phyloP scores from a whole-genome alignment of 352 stramenopile species.

The Globisporangium okanoganense region DNA sequence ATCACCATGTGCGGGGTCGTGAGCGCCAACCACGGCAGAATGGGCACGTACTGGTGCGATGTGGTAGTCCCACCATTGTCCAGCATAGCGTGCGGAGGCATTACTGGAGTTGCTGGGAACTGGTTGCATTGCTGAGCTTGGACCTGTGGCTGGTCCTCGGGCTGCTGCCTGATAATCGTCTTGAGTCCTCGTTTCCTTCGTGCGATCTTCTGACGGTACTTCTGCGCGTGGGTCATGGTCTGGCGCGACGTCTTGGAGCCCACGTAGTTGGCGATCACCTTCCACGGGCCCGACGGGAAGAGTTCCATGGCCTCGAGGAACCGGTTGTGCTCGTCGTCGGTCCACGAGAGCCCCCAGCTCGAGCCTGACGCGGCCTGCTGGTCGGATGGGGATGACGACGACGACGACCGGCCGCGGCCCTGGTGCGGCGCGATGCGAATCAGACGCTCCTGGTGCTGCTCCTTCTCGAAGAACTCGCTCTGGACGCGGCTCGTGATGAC shows the following conservation, averaged over 20 bases:
- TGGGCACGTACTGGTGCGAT: slow-evolving; percentile 9
- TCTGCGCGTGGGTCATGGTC: slow-evolving; percentile 28
- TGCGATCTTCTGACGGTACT: slow-evolving; percentile 28
- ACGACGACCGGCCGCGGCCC: neutral
- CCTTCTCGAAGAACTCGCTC: slow-evolving; percentile 19
- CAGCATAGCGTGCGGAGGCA: neutral
- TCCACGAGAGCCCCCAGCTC: slow-evolving; percentile 14
- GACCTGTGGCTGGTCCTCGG: neutral
- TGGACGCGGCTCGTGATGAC: slow-evolving; percentile 14
- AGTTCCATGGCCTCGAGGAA: slow-evolving; percentile 26
- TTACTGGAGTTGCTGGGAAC: neutral
- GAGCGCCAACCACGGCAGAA: slow-evolving; percentile 11
- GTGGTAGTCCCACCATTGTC: neutral
- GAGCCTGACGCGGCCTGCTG: neutral
- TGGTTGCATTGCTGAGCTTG: neutral
- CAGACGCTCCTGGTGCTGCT: slow-evolving; percentile 12
- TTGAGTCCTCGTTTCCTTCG: slow-evolving; percentile 19
- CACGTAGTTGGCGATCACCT: slow-evolving; percentile 23
- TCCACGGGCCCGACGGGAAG: slow-evolving; percentile 25
- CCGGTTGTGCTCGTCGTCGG: slow-evolving; percentile 21
- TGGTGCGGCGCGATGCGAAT: slow-evolving; percentile 21
- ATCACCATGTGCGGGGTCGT: slow-evolving; percentile 16
- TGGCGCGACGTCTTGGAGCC: slow-evolving; percentile 22
- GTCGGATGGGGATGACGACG: neutral
- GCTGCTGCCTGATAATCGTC: slow-evolving; percentile 12